Evolutionary conservation across 371 early-diverging fungal genomes (phyloP), one percentile per base, ranked within the genome.

Genomic region (Capniomyces stellatus): DNA sequence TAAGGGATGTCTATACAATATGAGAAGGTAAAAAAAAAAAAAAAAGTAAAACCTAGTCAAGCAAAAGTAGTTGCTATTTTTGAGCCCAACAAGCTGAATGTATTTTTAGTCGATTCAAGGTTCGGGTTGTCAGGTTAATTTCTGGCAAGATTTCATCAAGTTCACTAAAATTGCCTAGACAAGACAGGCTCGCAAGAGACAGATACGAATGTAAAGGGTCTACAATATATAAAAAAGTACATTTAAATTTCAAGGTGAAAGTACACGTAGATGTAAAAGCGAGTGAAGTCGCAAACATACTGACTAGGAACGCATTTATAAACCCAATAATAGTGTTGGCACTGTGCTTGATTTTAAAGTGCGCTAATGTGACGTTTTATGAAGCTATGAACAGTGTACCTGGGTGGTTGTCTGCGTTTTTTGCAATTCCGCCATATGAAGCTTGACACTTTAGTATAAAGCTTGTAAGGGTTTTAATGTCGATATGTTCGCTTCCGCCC

Each of bases 401-500:
- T 75, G 71, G 55, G 24, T 29, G 43, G 15, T 63, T 62, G 6
- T 70, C 78, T 0, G 81, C 73, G 27, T 67, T 71, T 68, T 93
- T 92, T 2, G 79, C 74, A 62, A 87, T 83, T 2, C 94, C 94
- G 27, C 93, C 93, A 50, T 73, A 60, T 29, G 58, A 52, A 3
- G 76, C 59, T 55, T 82, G 75, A 22, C 88, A 85, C 13, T 67
- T 57, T 46, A 69, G 58, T 8, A 89, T 60, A 61, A 85, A 94
- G 1, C 54, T 55, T 2, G 67, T 69, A 25, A 76, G 66, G 25
- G 62, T 64, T 0, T 69, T 69, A 3, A 60, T 56, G 54, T 90
- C 75, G 18, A 87, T 73, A 30, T 82, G 63, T 21, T 78, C 69
- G 63, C 76, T 77, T 15, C 71, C 71, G 19, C 70, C 80, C 13